Evolutionary conservation across 257 asterid species (phyloP).

Genomic region (Salvia miltiorrhiza): DNA sequence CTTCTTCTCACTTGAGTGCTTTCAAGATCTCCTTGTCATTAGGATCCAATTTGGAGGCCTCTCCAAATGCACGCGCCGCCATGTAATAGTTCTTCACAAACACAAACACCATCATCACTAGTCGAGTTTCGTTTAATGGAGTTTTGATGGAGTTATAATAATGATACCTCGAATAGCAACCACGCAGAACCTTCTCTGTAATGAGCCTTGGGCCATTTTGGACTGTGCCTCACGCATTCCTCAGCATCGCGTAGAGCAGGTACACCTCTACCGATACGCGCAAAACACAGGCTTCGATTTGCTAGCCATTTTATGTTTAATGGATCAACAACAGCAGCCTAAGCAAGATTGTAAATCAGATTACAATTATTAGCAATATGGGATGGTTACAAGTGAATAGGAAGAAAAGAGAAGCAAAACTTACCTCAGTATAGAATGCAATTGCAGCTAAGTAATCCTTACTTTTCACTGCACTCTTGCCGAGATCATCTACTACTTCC

Average conservation of each 20-base stretch:
- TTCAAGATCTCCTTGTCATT: background rate
- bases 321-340: background rate
- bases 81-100: slow-evolving; percentile 2
- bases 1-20: slow-evolving; percentile 18
- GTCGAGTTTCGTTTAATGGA: background rate
- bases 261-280: background rate
- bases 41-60: slow-evolving; percentile 19
- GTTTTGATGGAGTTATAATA: background rate
- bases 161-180: slow-evolving; percentile 23
- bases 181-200: slow-evolving; percentile 32
- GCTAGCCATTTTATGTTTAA: background rate
- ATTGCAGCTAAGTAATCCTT: slow-evolving; percentile 25
- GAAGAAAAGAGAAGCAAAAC: background rate
- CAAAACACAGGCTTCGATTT: slow-evolving; percentile 27
- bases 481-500: background rate
- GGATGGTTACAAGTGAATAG: background rate
- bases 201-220: slow-evolving; percentile 30
- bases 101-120: background rate
- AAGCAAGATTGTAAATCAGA: background rate
- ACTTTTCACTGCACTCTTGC: slow-evolving; percentile 3
- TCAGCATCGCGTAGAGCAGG: slow-evolving; percentile 29
- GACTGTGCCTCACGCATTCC: slow-evolving; percentile 20
- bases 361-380: too few species aligned
- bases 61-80: slow-evolving; percentile 17
- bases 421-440: slow-evolving; percentile 31